Percentiles rank a stretch among this genome's conserved stretches.
phyloP scores from a whole-genome alignment of 345 rosid species.

The Salix caprea region DNA sequence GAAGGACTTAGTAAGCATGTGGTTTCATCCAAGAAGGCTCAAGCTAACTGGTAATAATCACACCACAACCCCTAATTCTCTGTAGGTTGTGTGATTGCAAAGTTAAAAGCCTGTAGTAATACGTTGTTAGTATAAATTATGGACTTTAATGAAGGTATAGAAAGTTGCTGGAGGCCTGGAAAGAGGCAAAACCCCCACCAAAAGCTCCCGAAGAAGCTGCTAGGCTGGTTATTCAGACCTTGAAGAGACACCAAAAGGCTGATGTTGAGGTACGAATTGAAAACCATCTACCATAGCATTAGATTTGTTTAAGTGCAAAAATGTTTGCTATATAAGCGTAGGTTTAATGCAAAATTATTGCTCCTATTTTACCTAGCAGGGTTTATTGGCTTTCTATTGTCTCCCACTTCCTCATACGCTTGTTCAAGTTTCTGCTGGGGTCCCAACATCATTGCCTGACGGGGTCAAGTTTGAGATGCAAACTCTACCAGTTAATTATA shows the following conservation, averaged over 20 bases:
- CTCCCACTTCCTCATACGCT: conserved; percentile 53
- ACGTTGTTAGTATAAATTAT: background rate
- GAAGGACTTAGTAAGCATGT: conserved; percentile 61
- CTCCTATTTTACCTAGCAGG: conserved; percentile 31
- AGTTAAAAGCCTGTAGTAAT: background rate
- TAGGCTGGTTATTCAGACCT: conserved; percentile 51
- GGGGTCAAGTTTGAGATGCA: conserved; percentile 55
- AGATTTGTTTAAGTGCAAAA: background rate
- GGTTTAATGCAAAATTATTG: background rate
- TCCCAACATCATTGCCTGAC: conserved; percentile 43
- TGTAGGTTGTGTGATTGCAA: background rate
- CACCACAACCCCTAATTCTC: too few relatives aligned
- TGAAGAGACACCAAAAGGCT: conserved; percentile 58
- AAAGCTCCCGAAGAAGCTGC: conserved; percentile 64
- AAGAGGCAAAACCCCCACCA: conserved; percentile 64
- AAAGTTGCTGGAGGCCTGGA: conserved; percentile 81
- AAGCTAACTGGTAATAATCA: conserved; percentile 68
- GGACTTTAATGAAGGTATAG: conserved; percentile 55
- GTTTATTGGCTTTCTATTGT: conserved; percentile 76
- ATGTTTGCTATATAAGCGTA: background rate
- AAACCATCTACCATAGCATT: background rate
- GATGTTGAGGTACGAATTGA: conserved; percentile 71
- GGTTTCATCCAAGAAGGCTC: conserved; percentile 77
- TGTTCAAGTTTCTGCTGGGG: conserved; percentile 30
- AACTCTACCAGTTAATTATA: conserved; percentile 59